These are phyloP conservation scores for Trichoderma brevicompactum DNA, from an alignment of 2,329 filamentous ascomycete species.

Conservation along the genomic window DNA sequence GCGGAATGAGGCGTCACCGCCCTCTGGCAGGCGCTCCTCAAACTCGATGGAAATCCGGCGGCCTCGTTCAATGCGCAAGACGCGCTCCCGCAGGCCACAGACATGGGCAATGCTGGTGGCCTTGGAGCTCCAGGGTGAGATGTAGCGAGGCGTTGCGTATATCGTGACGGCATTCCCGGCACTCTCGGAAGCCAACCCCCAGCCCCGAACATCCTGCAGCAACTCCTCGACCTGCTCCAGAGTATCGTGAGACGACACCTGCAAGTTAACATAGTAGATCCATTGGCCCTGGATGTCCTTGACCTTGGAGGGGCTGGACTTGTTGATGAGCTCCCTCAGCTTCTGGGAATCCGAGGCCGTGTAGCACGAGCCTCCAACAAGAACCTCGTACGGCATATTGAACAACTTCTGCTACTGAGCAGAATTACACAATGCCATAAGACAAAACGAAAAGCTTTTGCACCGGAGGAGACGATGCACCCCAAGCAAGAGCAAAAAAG, in stretches of 20 bases:
- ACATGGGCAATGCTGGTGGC: slow-evolving; percentile 93
- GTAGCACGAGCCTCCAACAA: slow-evolving; percentile 55
- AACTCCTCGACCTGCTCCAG: slow-evolving; percentile 54
- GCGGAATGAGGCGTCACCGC: slow-evolving; percentile 59
- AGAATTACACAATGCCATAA: slow-evolving; percentile 23
- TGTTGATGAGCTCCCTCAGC: slow-evolving; percentile 52
- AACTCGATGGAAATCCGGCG: slow-evolving; percentile 73
- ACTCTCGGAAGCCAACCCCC: slow-evolving; percentile 36
- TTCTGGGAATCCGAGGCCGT: slow-evolving; percentile 50
- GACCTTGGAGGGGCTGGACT: slow-evolving; percentile 50
- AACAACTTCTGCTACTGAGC: slow-evolving; percentile 24
- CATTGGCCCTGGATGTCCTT: slow-evolving; percentile 57
- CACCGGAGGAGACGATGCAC: slow-evolving; percentile 24
- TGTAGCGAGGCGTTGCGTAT: slow-evolving; percentile 80
- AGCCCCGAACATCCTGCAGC: slow-evolving; percentile 47
- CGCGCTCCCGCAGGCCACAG: slow-evolving; percentile 73
- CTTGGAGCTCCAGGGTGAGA: slow-evolving; percentile 97
- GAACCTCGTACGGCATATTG: slow-evolving; percentile 44
- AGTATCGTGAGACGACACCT: slow-evolving; percentile 48
- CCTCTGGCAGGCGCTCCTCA: slow-evolving; percentile 49
- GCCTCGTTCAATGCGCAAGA: slow-evolving; percentile 84
- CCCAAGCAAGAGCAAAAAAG: slow-evolving; percentile 11
- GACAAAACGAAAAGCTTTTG: slow-evolving; percentile 1
- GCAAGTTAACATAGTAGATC: slow-evolving; percentile 70
- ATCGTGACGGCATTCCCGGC: slow-evolving; percentile 60